These are phyloP conservation scores for Sclerotinia trifoliorum DNA, from an alignment of 2,329 filamentous ascomycete genomes.

Conservation along the genomic window DNA sequence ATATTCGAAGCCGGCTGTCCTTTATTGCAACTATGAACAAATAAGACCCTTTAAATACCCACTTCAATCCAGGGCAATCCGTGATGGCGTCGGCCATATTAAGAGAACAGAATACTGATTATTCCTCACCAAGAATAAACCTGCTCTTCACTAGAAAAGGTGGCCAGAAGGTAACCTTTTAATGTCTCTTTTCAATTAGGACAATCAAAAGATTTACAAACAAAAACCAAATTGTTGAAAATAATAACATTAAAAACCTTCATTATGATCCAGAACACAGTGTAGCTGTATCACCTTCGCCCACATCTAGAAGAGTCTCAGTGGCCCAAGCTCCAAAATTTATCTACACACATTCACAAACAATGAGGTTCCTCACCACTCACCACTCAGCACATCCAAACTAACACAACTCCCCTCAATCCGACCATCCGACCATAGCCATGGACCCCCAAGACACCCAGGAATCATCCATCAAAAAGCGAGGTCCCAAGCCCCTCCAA, in stretches of 20 bases:
- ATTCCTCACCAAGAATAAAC: neutral
- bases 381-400: neutral
- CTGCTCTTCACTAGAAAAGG: too few species aligned
- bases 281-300: neutral
- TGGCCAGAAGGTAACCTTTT: too few species aligned
- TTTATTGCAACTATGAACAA: neutral
- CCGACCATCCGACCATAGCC: neutral
- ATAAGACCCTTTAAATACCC: neutral
- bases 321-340: conserved; percentile 22
- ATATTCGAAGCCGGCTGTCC: neutral
- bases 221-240: too few species aligned
- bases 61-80: neutral
- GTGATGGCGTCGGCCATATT: neutral
- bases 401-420: neutral
- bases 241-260: too few species aligned
- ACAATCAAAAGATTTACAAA: too few species aligned
- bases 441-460: conserved; percentile 29
- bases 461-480: conserved; percentile 23
- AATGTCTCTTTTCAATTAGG: too few species aligned
- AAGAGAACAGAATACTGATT: neutral
- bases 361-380: neutral
- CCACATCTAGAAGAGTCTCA: too few species aligned
- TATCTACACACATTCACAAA: neutral
- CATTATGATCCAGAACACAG: too few species aligned
- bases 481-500: conserved; percentile 34